Base-by-base conservation (phyloP, 2,329 filamentous ascomycete species). In the Berkeleyomyces rouxiae region DNA sequence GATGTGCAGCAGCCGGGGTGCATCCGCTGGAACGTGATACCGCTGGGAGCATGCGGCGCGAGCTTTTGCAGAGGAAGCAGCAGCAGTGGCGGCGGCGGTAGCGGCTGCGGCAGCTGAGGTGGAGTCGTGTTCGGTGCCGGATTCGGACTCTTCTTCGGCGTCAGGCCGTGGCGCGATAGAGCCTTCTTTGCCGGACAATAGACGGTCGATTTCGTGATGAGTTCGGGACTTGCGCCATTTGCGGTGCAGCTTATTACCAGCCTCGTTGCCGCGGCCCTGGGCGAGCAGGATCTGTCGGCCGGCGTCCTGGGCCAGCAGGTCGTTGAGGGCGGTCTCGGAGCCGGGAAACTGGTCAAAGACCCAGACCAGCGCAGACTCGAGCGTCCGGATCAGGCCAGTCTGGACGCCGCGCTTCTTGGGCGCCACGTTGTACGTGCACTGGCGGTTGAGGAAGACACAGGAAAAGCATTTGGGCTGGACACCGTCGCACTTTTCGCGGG, bases 361-460 rank as follows among this genome's bases (percentile, higher is more conserved):
- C 76, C 83, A 83, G 10, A 83, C 84, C 62, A 87, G 76, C 7
- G 84, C 79, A 51, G 87, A 72, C 71, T 91, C 87, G 16, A 91
- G 75, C 0, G 85, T 86, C 42, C 86, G 80, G 62, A 91, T 85
- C 69, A 90, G 90, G 13, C 88, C 87, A n/a, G 87, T 87, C 68
- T 87, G 87, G 9, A 91, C 82, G 3, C 88, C 87, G 66, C 87
- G 79, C 71, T 90, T 90, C 72, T 88, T 89, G 6, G 85, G 83
- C 61, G 82, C 83, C 61, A 85, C 79, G 65, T 86, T 82, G 70
- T 90, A 91, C 13, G 84, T 84, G 71, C 88, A 91, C 42, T 77
- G 71, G 58, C 86, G 78, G 61, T 79, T 81, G 65, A 85, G 80
- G 3, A 79, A 75, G 5, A 78, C 77, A 72, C 87, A 90, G 2